Base-by-base conservation (phyloP, 2,329 filamentous ascomycete species). In the Cladosporium austrohemisphaericum region DNA sequence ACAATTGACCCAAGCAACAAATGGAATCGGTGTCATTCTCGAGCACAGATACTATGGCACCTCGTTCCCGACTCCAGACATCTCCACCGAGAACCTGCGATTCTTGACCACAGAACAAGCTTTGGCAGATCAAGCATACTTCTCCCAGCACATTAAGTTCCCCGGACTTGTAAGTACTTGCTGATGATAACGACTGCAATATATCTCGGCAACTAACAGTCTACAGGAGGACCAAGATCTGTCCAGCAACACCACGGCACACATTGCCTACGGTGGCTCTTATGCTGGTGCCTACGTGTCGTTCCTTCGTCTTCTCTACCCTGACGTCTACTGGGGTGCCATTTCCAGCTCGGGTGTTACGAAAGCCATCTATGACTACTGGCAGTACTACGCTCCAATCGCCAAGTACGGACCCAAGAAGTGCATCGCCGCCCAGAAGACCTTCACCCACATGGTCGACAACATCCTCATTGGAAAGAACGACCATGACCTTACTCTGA, bases 41-140 rank as follows among this genome's bases (percentile, higher is more conserved):
- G 89, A 95, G 70, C 89, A 95, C 52, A 81, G 89, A 23, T 95
- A 94, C 73, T 95, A 95, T 62, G 89, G 89, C 49, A 76, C 75
- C 10, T 91, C 86, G 63, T 83, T 84, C 48, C 88, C 88, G 0
- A 79, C 80, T 0, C 65, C 75, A 1, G 77, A 91, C 60, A 73
- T 92, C 16, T 77, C 77, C 0, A 84, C 81, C 0, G 71, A 86
- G 62, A 91, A 80, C 58, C 69, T 94, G 55, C 83, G 89, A 2
- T 95, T 93, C 72, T 71, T 95, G 60, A 85, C 86, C 1, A 93
- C 88, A 0, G 86, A 91, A 58, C 89, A 95, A 65, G 83, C 88
- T 0, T 65, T 94, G 31, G 88, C 88, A 6, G 89, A 95, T 64
- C 81, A 84, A 35, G 86, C 82, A 2, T 94, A 88, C 67, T 94